phyloP scores from a whole-genome alignment of 2,329 filamentous ascomycete species.

The Stemphylium lycopersici region DNA sequence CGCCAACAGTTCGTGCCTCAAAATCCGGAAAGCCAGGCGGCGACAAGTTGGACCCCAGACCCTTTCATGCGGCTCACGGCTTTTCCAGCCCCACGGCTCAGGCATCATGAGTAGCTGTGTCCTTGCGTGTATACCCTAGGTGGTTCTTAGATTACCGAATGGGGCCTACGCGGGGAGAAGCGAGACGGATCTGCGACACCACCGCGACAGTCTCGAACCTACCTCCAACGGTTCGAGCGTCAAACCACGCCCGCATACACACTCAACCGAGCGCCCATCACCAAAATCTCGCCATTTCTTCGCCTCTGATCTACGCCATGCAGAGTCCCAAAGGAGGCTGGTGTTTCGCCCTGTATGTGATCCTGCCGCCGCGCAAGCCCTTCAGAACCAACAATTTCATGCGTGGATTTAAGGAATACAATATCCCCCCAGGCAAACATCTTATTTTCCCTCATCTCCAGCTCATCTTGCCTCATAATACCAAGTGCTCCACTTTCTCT shows the following conservation, averaged over 20 bases:
- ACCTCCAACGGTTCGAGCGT: constrained; percentile 42
- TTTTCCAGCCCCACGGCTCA: constrained; percentile 33
- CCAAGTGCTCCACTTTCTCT: constrained; percentile 43
- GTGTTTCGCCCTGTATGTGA: constrained; percentile 47
- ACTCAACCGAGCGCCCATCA: constrained; percentile 25
- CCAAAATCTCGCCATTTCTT: constrained; percentile 38
- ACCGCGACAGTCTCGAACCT: constrained; percentile 42
- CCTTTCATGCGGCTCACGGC: constrained; percentile 35
- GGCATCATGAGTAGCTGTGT: constrained; percentile 27
- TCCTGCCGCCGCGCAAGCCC: constrained; percentile 23
- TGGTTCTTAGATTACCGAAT: constrained; percentile 33
- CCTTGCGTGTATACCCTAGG: constrained; percentile 22
- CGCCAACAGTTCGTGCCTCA: constrained; percentile 41
- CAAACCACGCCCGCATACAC: constrained; percentile 30
- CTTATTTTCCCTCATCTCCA: not conserved
- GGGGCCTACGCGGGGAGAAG: constrained; percentile 34
- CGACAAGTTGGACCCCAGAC: constrained; percentile 33
- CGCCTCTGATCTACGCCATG: constrained; percentile 30
- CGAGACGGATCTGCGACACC: constrained; percentile 48
- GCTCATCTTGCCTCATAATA: constrained; percentile 38
- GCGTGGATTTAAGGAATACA: constrained; percentile 47
- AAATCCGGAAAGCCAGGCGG: constrained; percentile 34
- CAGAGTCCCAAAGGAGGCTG: constrained; percentile 40
- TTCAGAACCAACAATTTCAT: constrained; percentile 45
- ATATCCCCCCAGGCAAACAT: constrained; percentile 21